Base-by-base conservation (phyloP, 108 stramenopile species). In the Mayamaea pseudoterrestris region DNA sequence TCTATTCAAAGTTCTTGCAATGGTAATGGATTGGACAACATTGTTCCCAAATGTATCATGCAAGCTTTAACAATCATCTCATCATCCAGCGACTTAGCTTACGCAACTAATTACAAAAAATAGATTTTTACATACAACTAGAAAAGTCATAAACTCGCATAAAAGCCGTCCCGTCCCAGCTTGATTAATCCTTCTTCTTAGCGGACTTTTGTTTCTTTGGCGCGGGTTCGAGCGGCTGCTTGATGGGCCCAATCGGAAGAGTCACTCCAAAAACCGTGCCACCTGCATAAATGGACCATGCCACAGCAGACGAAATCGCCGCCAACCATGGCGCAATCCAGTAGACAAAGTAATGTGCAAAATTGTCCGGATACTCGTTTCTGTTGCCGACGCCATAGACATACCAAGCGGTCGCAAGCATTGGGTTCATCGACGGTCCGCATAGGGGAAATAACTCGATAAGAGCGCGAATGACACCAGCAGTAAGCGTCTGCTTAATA, bases 361-460 rank as follows among this genome's bases (percentile, higher is more conserved):
- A 57, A 35, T 83, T 65, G 22, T 27, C 31, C 3, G 89, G 83
- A 28, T 63, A 72, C 46, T 67, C 73, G 44, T 62, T 76, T 1
- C 48, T 56, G 30, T 50, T 56, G 1, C 69, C 77, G 21, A 65
- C 65, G 9, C 67, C 76, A 55, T 81, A 84, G 21, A 79, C 78
- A 53, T 53, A 57, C 83, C 82, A 84, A 7, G 60, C 58, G 16
- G 90, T 88, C 26, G 73, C 90, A 29, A 93, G 63, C 86, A 88
- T 88, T 32, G 90, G 90, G 54, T 93, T 93, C 50, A 93, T 88
- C 29, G 86, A 77, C 6, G 90, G 90, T n/a, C 90, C 90, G 5
- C 80, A 76, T 13, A 53, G 57, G 14, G 83, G 83, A 55, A 88
- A 93, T 12, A 73, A 46, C 55, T 87, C 68, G 61, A 93, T 93